These are phyloP conservation scores for Glaciozyma antarctica DNA, from an alignment of 768 basidiomycete species.

Conservation along the genomic window DNA sequence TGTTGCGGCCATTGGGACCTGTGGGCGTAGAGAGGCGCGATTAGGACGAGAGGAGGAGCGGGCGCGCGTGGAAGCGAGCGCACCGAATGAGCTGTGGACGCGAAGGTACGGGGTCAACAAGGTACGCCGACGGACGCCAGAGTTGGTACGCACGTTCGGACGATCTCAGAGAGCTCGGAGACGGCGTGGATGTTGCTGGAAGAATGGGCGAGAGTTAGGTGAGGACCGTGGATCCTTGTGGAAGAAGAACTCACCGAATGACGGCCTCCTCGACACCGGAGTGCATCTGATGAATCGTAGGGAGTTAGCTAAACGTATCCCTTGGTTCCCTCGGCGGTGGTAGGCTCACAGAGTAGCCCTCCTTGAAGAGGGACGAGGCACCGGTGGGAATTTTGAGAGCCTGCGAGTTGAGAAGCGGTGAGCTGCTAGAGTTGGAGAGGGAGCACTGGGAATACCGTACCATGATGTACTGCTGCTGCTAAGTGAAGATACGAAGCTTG, in stretches of 20 bases:
- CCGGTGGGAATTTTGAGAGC: constrained; percentile 17
- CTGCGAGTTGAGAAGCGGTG: neutral
- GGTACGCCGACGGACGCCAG: neutral
- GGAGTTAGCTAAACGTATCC: neutral
- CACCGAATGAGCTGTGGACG: constrained; percentile 26
- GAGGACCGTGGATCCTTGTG: neutral
- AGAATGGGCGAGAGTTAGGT: neutral
- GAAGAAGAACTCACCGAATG: constrained; percentile 46
- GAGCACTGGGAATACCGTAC: neutral
- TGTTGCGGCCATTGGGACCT: constrained; percentile 70
- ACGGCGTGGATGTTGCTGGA: constrained; percentile 86
- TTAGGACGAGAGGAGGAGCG: neutral
- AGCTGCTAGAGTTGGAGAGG: neutral
- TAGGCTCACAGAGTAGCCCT: constrained; percentile 75
- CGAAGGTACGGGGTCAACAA: neutral
- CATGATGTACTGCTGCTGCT: neutral
- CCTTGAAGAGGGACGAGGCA: constrained; percentile 64
- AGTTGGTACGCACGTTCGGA: constrained; percentile 51
- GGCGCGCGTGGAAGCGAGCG: neutral
- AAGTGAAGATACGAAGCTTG: neutral
- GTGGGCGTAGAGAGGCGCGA: neutral
- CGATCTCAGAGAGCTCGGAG: constrained; percentile 85
- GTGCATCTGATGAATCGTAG: constrained; percentile 41
- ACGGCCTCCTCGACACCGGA: constrained; percentile 96
- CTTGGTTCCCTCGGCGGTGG: neutral